Conservation (phyloP, 2,329 filamentous ascomycete species). For the Leptodontidium sp. region DNA sequence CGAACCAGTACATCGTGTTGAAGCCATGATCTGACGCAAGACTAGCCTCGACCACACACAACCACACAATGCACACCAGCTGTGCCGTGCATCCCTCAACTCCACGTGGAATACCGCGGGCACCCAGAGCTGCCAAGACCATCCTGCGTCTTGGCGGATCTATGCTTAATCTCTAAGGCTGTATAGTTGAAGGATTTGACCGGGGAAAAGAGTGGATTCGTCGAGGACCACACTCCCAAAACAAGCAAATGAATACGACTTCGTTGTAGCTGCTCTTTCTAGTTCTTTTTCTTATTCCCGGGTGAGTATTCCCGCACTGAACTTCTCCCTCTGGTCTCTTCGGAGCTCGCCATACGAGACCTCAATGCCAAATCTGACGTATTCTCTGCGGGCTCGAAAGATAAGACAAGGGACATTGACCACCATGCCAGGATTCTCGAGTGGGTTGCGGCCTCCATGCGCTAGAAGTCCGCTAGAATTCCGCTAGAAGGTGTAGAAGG, state of each 20-base stretch:
- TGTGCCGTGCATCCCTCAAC: not conserved
- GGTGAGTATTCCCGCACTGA: not conserved
- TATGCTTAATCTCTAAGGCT: conserved; percentile 16
- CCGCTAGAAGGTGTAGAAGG: conserved; percentile 14
- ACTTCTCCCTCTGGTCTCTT: not conserved
- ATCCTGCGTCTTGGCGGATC: conserved; percentile 9
- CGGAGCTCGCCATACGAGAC: conserved; percentile 9
- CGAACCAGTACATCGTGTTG: not conserved
- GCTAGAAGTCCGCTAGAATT: conserved; percentile 12
- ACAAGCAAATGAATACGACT: not conserved
- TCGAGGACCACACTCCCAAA: not conserved
- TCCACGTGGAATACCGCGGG: conserved; percentile 10
- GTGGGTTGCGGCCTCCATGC: conserved; percentile 2
- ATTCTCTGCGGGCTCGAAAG: not conserved
- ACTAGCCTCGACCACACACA: not conserved
- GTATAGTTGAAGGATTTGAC: conserved; percentile 2
- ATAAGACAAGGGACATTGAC: not conserved
- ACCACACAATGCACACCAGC: conserved; percentile 1
- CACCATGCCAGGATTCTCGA: no score
- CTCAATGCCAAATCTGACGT: conserved; percentile 2
- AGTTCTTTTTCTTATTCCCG: not conserved
- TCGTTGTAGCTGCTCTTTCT: not conserved
- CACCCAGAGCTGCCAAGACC: not conserved
- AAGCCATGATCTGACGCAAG: not conserved
- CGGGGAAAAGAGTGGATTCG: conserved; percentile 3